A percentile compares a stretch with the other conserved stretches of the same genome.
Conservation (phyloP, 495 filamentous ascomycete genomes). For the Pyrenopolyporus hunteri region DNA sequence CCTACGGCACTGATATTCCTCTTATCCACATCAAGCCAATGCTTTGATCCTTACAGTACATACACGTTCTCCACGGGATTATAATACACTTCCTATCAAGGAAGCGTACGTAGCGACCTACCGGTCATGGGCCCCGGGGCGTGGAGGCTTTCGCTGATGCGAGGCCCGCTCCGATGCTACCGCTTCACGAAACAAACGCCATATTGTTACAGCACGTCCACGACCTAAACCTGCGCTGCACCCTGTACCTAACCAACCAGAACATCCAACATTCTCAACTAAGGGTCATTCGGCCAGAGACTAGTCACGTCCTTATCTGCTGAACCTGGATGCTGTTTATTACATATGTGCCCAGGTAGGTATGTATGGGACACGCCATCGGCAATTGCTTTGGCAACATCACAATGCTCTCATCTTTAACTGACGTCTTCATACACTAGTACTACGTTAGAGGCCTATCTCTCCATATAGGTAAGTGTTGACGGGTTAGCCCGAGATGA, state of each 20-base stretch:
- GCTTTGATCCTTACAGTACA: neutral
- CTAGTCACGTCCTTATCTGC: too few species aligned
- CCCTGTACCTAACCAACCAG: conserved; percentile 14
- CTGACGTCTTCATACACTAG: too few species aligned
- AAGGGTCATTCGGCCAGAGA: conserved; percentile 5
- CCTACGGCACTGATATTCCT: conserved; percentile 15
- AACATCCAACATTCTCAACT: neutral
- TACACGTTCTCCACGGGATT: too few species aligned
- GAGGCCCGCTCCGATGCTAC: conserved; percentile 26
- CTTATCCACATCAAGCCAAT: too few species aligned
- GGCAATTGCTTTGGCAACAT: conserved; percentile 12
- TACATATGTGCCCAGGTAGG: neutral
- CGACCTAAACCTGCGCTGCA: conserved; percentile 3
- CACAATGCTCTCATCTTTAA: neutral
- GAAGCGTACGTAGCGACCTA: conserved; percentile 14
- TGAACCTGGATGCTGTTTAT: too few species aligned
- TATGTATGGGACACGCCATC: conserved; percentile 3
- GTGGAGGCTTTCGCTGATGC: conserved; percentile 21
- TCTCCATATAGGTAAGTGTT: too few species aligned
- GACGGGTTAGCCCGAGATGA: conserved; percentile 25
- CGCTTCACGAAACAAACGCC: conserved; percentile 34
- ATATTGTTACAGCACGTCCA: conserved; percentile 9
- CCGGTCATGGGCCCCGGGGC: conserved; percentile 21
- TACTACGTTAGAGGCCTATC: too few species aligned
- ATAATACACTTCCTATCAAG: conserved; percentile 1